Evolutionary conservation across 345 rosid genomes (phyloP), one percentile per base, ranked within the genome.

Genomic region (Dimocarpus longan): DNA sequence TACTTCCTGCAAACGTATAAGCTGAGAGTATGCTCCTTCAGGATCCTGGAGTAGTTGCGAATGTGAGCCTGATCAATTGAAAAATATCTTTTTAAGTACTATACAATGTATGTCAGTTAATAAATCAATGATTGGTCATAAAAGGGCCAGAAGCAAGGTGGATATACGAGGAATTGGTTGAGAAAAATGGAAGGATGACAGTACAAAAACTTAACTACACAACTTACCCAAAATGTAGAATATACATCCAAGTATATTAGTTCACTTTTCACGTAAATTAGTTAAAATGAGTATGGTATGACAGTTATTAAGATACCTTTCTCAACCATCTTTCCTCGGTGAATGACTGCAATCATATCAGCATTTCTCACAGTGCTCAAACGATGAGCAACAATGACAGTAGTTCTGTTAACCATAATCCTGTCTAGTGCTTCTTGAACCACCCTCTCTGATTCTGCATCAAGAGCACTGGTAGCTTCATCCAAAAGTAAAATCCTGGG

Each of bases 391-490:
- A 93, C 97, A 18, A 95, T 83, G 46, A 91, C 88, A 28, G 97
- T 95, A 10, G 97, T 95, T 66, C 95, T 79, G 50, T 86, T 88
- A 40, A 88, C 89, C 97, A 93, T 93, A 10, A 93, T 89, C 87
- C 91, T 85, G 60, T 93, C 97, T 63, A 95, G 73, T 64, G 98
- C 95, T 80, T 93, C 97, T 82, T 93, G 95, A 42, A 95, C 98
- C n/a, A 86, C 77, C 80, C 91, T 91, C 79, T 93, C 97, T 0
- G 97, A 93, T 83, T 95, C 97, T 7, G 97, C 92, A 74, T 95
- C 97, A 1, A 95, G 92, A 0, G 98, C 97, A 72, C 97, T 95
- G 2, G 98, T 95, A 15, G 97, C 98, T 82, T 95, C 98, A 32
- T 93, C 98, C 50, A 95, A 78, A 19, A 95, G 93, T 71, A 95